phyloP scores from a whole-genome alignment of 2,329 filamentous ascomycete genomes.

The Sporothrix variecibatus region DNA sequence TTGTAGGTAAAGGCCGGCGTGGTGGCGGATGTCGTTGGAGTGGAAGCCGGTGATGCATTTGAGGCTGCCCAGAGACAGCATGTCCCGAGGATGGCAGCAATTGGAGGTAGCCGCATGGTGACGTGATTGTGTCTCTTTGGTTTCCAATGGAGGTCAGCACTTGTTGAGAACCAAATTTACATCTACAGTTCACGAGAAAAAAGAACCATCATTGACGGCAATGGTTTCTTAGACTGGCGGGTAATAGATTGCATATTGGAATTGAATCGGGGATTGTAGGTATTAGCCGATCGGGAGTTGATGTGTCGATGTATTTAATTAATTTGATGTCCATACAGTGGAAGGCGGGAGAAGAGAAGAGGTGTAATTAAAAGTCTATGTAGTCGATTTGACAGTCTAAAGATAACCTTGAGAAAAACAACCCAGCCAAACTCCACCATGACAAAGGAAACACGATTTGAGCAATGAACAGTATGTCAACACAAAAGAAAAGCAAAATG shows the following conservation, averaged over 20 bases:
- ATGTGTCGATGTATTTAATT: not conserved
- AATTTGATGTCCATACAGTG: not conserved
- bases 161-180: too few relatives aligned
- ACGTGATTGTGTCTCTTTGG: not conserved
- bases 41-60: not conserved
- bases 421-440: not conserved
- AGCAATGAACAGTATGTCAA: not conserved
- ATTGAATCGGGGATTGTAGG: not conserved
- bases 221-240: too few relatives aligned
- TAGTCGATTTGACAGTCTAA: not conserved
- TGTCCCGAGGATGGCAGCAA: not conserved
- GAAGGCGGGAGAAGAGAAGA: not conserved
- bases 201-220: too few relatives aligned
- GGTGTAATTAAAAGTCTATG: not conserved
- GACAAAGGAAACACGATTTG: not conserved
- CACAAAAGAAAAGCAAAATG: not conserved
- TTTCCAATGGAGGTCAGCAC: too few relatives aligned
- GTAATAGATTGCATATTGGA: not conserved
- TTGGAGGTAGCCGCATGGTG: not conserved
- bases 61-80: not conserved
- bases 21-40: not conserved
- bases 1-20: constrained; percentile 62
- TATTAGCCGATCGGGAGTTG: not conserved
- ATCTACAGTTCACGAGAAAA: too few relatives aligned
- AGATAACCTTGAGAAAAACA: not conserved